These are phyloP conservation scores for Tarenaya hassleriana DNA, from an alignment of 345 rosid species.

Conservation along the genomic window DNA sequence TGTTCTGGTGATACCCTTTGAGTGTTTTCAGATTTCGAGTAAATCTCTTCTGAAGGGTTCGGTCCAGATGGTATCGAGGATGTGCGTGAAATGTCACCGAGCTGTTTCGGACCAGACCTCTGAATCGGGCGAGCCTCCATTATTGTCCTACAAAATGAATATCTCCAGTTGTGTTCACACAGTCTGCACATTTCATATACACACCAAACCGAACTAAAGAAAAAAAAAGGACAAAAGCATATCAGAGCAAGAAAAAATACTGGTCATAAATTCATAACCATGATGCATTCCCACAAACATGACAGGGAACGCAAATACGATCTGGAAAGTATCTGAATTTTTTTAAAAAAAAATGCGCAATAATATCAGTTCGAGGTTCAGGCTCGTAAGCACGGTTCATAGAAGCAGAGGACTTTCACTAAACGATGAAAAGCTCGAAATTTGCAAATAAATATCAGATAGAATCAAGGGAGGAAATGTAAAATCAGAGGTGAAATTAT, in stretches of 20 bases:
- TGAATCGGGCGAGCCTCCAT: slow-evolving; percentile 63
- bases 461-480: neutral
- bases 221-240: neutral
- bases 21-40: too few relatives aligned
- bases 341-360: neutral
- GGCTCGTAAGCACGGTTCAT: neutral
- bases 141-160: slow-evolving; percentile 25
- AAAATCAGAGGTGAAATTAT: slow-evolving; percentile 9
- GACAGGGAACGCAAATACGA: slow-evolving; percentile 8
- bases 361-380: neutral
- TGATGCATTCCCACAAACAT: too few relatives aligned
- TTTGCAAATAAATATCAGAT: neutral
- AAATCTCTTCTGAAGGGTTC: slow-evolving; percentile 34
- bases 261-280: too few relatives aligned
- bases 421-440: neutral
- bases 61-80: slow-evolving; percentile 39
- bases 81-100: slow-evolving; percentile 25
- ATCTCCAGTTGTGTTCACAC: neutral
- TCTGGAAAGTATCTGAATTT: too few relatives aligned
- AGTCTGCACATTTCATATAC: neutral
- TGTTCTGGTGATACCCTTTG: slow-evolving; percentile 43
- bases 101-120: slow-evolving; percentile 51
- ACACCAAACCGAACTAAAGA: neutral
- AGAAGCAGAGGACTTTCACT: slow-evolving; percentile 6
- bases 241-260: slow-evolving; percentile 2